Conservation (phyloP, 2,329 filamentous ascomycete species). For the Huntiella bhutanensis region DNA sequence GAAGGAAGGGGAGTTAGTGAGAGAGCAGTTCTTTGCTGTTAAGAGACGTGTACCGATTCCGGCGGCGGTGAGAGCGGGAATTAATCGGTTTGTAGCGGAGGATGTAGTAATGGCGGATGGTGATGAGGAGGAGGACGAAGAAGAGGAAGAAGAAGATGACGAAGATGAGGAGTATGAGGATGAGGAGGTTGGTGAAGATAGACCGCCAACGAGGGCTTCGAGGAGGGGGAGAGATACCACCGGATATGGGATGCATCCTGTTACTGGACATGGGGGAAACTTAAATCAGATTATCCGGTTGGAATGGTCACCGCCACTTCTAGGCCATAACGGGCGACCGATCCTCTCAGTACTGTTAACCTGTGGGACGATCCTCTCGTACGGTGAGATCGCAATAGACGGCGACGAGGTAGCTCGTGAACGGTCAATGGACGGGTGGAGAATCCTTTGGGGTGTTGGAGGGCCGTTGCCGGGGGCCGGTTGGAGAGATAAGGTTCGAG, state of each 20-base stretch:
- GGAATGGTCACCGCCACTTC: conserved; percentile 38
- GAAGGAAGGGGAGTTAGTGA: no score
- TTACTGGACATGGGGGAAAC: conserved; percentile 29
- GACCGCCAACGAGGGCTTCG: conserved; percentile 17
- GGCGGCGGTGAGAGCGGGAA: conserved; percentile 9
- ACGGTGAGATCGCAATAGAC: conserved; percentile 26
- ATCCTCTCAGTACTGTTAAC: conserved; percentile 32
- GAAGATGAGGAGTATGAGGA: conserved; percentile 13
- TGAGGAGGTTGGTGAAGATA: conserved; percentile 12
- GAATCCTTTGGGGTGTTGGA: conserved; percentile 36
- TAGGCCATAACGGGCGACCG: conserved; percentile 35
- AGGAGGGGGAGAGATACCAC: conserved; percentile 14
- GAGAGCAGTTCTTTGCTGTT: conserved; percentile 12
- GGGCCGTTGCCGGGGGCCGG: conserved; percentile 24
- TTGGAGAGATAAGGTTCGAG: conserved; percentile 25
- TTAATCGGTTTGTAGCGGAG: conserved; percentile 6
- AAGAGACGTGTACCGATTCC: conserved; percentile 12
- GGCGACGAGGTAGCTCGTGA: conserved; percentile 16
- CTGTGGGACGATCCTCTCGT: conserved; percentile 29
- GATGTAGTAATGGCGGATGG: not conserved
- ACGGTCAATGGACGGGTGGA: conserved; percentile 29
- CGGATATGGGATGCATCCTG: conserved; percentile 27
- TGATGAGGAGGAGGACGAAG: conserved; percentile 1
- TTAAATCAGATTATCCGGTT: conserved; percentile 35
- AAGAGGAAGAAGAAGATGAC: conserved; percentile 6